phyloP scores from a whole-genome alignment of 2,329 filamentous ascomycete species.

The Colletotrichum sp. region DNA sequence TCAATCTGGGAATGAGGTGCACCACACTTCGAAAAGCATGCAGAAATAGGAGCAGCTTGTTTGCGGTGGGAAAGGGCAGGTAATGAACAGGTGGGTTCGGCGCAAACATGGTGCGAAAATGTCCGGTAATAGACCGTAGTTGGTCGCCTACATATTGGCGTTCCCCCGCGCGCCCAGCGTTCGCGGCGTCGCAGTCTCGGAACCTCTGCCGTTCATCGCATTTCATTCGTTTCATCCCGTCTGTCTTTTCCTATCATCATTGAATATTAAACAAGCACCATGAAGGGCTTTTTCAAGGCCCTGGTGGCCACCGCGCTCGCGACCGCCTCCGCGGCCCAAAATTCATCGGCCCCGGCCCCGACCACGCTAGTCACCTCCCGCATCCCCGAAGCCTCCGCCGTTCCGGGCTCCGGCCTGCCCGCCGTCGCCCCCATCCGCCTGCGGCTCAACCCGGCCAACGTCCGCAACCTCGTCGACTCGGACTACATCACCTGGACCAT shows the following conservation, averaged over 20 bases:
- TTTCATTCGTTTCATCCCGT: neutral
- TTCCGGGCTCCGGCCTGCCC: neutral
- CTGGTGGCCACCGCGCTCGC: neutral
- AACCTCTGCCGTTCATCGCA: neutral
- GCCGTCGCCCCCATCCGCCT: constrained; percentile 14
- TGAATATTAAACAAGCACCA: neutral
- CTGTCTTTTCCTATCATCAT: neutral
- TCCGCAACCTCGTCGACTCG: constrained; percentile 14
- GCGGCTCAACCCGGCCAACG: constrained; percentile 18
- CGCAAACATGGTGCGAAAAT: neutral
- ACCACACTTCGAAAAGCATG: neutral
- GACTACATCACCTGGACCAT: constrained; percentile 22
- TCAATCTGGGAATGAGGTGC: neutral
- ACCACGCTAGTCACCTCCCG: neutral
- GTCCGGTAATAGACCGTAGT: neutral
- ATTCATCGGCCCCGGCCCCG: neutral
- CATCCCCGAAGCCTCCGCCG: neutral
- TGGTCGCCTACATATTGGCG: neutral
- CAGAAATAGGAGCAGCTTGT: neutral
- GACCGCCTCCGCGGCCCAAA: neutral
- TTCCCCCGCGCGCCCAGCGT: neutral
- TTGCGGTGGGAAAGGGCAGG: neutral
- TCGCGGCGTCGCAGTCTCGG: neutral
- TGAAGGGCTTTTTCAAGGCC: constrained; percentile 7
- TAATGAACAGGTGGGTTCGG: neutral